A percentile compares a stretch with the other conserved stretches of the same genome.
Conservation (phyloP, 768 basidiomycete species). For the Suillus americanus region DNA sequence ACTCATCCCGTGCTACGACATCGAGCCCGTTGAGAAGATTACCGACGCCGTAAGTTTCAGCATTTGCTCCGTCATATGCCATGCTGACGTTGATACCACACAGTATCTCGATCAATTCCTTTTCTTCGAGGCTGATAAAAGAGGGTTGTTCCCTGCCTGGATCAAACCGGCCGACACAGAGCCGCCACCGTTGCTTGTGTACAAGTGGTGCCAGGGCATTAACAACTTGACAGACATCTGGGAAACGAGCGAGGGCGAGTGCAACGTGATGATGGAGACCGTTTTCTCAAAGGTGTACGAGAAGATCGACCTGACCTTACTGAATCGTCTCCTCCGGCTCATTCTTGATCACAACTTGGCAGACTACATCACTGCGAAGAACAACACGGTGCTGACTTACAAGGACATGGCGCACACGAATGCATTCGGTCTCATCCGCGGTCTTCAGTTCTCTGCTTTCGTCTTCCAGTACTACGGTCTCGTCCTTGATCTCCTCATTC, state of each 20-base stretch:
- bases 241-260: conserved; percentile 98
- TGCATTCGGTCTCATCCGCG: conserved; percentile 94
- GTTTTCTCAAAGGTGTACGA: conserved; percentile 97
- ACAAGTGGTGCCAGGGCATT: conserved; percentile 99
- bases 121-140: conserved; percentile 98
- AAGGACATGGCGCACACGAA: conserved; percentile 99
- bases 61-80: background rate
- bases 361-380: conserved; percentile 99
- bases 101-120: conserved; percentile 97
- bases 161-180: conserved; percentile 98
- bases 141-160: conserved; percentile 97
- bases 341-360: conserved; percentile 99
- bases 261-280: conserved; percentile 98
- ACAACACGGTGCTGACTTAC: conserved; percentile 93
- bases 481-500: conserved; percentile 91
- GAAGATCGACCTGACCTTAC: conserved; percentile 95
- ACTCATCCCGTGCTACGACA: conserved; percentile 97
- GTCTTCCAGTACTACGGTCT: conserved; percentile 99
- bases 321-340: conserved; percentile 92
- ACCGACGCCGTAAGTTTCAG: conserved; percentile 80
- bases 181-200: conserved; percentile 93
- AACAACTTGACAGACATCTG: conserved; percentile 98
- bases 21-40: conserved; percentile 99
- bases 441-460: conserved; percentile 97
- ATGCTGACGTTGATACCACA: conserved; percentile 29